Base-by-base conservation (phyloP, 306 rosid genomes). In the Rosa chinensis region DNA sequence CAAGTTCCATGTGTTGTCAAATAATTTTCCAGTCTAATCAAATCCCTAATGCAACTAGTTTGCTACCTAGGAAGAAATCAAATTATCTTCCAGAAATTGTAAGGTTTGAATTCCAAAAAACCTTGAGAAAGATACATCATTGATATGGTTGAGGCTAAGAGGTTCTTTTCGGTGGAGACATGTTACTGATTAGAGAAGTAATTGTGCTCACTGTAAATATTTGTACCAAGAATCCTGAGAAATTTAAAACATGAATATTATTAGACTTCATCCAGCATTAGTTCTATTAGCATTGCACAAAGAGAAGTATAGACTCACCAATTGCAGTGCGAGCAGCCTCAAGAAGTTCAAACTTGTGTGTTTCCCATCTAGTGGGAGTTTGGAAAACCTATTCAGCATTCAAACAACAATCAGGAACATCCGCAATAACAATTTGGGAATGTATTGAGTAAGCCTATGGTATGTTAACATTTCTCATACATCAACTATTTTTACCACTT, bases 91-190 rank as follows among this genome's bases (percentile, higher is more conserved):
- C n/a, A 13, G 4, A 16, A 32, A 64, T 10, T 66, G 48, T 35
- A 66, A 67, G 17, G 18, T 40, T 39, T 39, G 25, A 37, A 66
- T 18, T 18, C 48, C 14, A 16, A 39, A 8, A 39, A 1, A 18
- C 4, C 16, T 40, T 10, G 14, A 66, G 2, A 9, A 39, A 39
- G 28, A 40, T 14, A 39, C 4, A 16, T 8, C 72, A 17, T 18
- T 64, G 70, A 14, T 32, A 32, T 28, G 69, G 43, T 64, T 64
- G 69, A 64, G 69, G 69, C 69, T 75, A 83, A 50, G 93, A 84
- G n/a, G 88, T 73, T 78, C 82, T 88, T 88, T 72, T 91, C 75
- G 91, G 92, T 56, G 91, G 96, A 12, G 90, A 83, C 96, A 89
- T 91, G 87, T 91, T 91, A 62, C 78, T 49, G 25, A 91, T 74